Percentiles rank a stretch among this genome's conserved stretches.
These are phyloP conservation scores for Neckera pumila DNA, from an alignment of 225 moss, liverwort and hornwort species.

Conservation along the genomic window DNA sequence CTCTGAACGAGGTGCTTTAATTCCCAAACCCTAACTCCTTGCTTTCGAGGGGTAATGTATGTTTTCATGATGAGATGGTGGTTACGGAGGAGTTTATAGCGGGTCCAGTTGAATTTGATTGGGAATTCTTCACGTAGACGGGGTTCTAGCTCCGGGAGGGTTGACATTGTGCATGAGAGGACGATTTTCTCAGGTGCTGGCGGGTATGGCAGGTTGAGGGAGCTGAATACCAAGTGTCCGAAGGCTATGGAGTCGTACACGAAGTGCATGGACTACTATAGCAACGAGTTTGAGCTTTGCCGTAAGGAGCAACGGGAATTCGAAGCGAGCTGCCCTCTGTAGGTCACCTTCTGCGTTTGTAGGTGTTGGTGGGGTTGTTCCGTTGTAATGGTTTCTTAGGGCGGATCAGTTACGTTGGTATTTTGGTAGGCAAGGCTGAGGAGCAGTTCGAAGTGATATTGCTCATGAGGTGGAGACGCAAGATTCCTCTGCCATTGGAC, in stretches of 20 bases:
- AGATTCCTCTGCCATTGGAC: background rate
- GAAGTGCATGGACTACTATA: slow-evolving; percentile 97
- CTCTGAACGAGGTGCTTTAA: background rate
- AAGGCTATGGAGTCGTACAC: slow-evolving; percentile 92
- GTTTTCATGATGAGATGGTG: background rate
- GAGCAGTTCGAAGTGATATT: slow-evolving; percentile 5
- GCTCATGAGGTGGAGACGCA: background rate
- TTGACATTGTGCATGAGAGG: background rate
- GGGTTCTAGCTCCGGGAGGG: background rate
- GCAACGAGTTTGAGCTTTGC: slow-evolving; percentile 87
- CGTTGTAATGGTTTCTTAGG: background rate
- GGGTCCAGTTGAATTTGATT: background rate
- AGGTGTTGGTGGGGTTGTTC: background rate
- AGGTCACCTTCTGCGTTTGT: background rate
- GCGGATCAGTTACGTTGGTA: background rate
- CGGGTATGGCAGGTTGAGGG: slow-evolving; percentile 59
- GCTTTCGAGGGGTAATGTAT: background rate
- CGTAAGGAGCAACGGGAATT: slow-evolving; percentile 93
- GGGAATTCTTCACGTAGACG: background rate
- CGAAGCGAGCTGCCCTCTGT: slow-evolving; percentile 63
- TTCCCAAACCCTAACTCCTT: slow-evolving; percentile 4
- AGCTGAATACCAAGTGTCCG: slow-evolving; percentile 82
- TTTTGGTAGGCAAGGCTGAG: background rate
- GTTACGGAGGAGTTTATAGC: background rate
- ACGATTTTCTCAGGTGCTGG: background rate